phyloP scores from a whole-genome alignment of 2,329 filamentous ascomycete genomes.

The Xylaria sp. region DNA sequence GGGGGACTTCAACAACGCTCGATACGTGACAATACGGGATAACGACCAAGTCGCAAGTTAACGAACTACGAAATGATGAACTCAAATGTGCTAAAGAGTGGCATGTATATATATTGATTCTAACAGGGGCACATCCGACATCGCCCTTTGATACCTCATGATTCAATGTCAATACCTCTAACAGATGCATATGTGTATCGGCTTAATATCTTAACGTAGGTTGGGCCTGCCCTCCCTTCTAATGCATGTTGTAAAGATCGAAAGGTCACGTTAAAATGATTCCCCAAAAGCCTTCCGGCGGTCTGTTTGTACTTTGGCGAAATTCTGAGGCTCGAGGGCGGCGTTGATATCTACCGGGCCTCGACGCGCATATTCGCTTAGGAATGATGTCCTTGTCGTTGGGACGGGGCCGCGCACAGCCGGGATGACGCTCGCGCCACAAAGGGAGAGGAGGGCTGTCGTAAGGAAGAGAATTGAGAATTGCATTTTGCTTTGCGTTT shows the following conservation, averaged over 20 bases:
- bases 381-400: background rate
- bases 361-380: slow-evolving; percentile 16
- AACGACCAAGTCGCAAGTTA: too few species aligned
- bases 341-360: slow-evolving; percentile 6
- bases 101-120: background rate
- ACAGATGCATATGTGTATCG: background rate
- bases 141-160: background rate
- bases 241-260: background rate
- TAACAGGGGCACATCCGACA: background rate
- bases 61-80: too few species aligned
- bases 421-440: slow-evolving; percentile 35
- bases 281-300: slow-evolving; percentile 30
- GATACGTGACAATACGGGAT: too few species aligned
- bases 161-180: background rate
- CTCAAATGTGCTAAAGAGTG: background rate
- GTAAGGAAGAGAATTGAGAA: slow-evolving; percentile 20
- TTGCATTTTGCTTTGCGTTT: slow-evolving; percentile 28
- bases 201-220: background rate
- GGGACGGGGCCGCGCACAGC: background rate
- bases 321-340: slow-evolving; percentile 26
- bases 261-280: background rate
- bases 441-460: slow-evolving; percentile 21
- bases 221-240: slow-evolving; percentile 17
- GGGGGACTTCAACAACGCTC: slow-evolving; percentile 9
- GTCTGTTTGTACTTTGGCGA: slow-evolving; percentile 25